phyloP scores from a whole-genome alignment of 140 eudicot genomes.

The Erigeron philadelphicus region DNA sequence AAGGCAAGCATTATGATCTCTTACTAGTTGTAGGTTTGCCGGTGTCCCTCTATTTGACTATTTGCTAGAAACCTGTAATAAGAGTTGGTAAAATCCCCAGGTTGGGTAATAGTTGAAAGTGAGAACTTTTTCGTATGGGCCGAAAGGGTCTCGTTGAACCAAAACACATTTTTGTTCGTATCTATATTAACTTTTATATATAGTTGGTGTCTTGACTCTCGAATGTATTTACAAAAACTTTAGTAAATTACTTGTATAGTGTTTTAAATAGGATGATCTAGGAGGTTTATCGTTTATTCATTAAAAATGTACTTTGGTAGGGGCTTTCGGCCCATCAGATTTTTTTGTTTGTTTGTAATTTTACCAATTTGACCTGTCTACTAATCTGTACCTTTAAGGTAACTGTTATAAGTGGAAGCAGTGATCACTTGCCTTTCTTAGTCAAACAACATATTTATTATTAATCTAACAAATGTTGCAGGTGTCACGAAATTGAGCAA shows the following conservation, averaged over 20 bases:
- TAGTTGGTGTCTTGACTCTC: background rate
- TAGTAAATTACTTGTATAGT: background rate
- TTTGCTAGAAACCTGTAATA: constrained; percentile 3
- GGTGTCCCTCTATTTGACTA: constrained; percentile 2
- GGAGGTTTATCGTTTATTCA: background rate
- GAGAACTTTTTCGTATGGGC: background rate
- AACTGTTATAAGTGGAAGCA: background rate
- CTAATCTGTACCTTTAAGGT: background rate
- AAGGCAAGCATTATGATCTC: constrained; percentile 40
- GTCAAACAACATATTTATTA: background rate
- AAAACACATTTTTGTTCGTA: background rate
- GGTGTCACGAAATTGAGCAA: constrained; percentile 71
- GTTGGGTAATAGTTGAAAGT: background rate
- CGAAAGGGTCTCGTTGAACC: background rate
- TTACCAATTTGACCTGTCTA: too few species aligned
- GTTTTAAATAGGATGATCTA: background rate
- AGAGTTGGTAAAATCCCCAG: background rate
- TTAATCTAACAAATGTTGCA: constrained; percentile 24
- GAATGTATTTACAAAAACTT: background rate
- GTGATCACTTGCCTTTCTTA: background rate
- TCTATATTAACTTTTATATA: background rate
- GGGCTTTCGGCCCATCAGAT: background rate
- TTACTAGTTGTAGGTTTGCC: background rate
- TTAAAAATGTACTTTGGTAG: background rate
- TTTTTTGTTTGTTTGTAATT: background rate